phyloP scores from a whole-genome alignment of 1,284 basidiomycete species.

The Heterobasidion irregulare region DNA sequence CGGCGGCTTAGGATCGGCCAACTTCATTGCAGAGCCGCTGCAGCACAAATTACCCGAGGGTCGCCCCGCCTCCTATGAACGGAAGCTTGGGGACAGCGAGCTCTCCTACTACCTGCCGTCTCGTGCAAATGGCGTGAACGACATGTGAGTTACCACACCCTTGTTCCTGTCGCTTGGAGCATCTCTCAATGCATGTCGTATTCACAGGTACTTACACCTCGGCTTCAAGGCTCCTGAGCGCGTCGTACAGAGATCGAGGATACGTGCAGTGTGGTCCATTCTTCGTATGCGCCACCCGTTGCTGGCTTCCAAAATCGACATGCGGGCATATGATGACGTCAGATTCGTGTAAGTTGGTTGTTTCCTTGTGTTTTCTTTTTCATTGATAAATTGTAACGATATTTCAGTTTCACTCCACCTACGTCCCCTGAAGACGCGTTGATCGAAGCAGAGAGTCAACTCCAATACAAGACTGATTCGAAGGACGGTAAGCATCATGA shows the following conservation, averaged over 20 bases:
- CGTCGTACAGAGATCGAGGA: slow-evolving; percentile 35
- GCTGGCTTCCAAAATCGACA: slow-evolving; percentile 48
- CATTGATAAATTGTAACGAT: neutral
- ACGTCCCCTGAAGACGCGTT: slow-evolving; percentile 36
- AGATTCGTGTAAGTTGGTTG: slow-evolving; percentile 48
- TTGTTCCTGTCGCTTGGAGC: neutral
- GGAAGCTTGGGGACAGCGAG: slow-evolving; percentile 56
- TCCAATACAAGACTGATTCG: slow-evolving; percentile 41
- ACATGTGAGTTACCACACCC: slow-evolving; percentile 47
- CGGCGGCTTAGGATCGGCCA: neutral
- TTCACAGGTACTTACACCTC: slow-evolving; percentile 60
- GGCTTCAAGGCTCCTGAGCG: slow-evolving; percentile 43
- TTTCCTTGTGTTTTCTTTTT: slow-evolving; percentile 6
- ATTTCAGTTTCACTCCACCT: slow-evolving; percentile 40
- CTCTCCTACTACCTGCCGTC: slow-evolving; percentile 68
- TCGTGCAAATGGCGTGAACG: slow-evolving; percentile 69
- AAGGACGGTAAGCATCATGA: slow-evolving; percentile 39
- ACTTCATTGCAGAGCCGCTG: neutral
- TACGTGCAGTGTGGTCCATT: slow-evolving; percentile 61
- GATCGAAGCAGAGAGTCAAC: slow-evolving; percentile 34
- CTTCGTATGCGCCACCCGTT: slow-evolving; percentile 60
- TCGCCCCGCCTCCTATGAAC: slow-evolving; percentile 21
- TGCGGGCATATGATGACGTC: slow-evolving; percentile 57
- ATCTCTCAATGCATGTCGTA: slow-evolving; percentile 3
- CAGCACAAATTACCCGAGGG: neutral